Conservation (phyloP, 2,329 filamentous ascomycete genomes). For the Colletotrichum spaethianum region DNA sequence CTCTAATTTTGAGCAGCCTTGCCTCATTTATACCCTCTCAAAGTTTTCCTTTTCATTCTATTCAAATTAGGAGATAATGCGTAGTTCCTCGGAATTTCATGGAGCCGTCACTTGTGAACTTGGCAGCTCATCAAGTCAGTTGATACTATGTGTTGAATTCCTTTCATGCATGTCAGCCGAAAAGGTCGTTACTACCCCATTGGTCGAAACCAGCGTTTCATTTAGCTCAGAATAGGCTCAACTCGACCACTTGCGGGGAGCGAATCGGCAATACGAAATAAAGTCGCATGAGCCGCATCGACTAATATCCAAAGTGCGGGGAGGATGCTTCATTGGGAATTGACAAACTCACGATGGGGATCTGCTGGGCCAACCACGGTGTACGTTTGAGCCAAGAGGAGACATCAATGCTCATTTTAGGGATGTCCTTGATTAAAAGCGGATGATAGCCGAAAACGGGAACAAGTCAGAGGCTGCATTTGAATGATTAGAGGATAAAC, state of each 20-base stretch:
- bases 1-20: neutral
- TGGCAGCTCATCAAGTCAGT: no score
- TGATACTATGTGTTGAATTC: neutral
- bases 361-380: neutral
- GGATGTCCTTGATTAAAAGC: neutral
- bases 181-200: neutral
- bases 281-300: conserved; percentile 4
- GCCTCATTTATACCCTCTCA: neutral
- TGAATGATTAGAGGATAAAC: neutral
- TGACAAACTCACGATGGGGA: neutral
- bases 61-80: no score
- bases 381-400: conserved; percentile 22
- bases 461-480: neutral
- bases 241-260: conserved; percentile 9
- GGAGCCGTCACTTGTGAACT: no score
- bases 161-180: neutral
- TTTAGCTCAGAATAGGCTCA: conserved; percentile 29
- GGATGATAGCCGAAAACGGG: neutral
- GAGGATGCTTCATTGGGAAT: neutral
- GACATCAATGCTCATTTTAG: neutral
- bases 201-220: neutral
- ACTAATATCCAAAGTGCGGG: conserved; percentile 16
- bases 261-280: neutral
- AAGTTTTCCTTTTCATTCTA: neutral
- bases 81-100: no score